Base-by-base conservation (phyloP, 1,284 basidiomycete genomes). In the Leccinum ambiguum region DNA sequence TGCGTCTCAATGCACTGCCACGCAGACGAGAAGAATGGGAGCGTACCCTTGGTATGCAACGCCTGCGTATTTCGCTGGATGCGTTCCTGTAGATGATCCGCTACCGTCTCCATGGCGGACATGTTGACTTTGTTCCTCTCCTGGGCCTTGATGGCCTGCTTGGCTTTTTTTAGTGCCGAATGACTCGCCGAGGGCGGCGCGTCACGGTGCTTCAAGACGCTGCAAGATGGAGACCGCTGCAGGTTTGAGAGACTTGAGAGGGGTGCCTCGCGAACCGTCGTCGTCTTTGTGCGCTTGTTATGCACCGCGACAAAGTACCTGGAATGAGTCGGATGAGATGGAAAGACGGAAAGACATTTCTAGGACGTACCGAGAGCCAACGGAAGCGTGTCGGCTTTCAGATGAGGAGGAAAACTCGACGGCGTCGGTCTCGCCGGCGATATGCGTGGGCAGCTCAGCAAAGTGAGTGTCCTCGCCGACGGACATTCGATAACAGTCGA, bases 161-260 rank as follows among this genome's bases (percentile, higher is more conserved):
- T 91, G 48, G 94, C 93, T 75, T 97, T 97, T 30, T 79, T 94
- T 93, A 13, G 94, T 97, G 23, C 96, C 96, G 70, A 98, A 98
- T 1, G 91, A 87, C 74, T 94, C 90, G 39, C 96, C 96, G 2
- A 98, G 85, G n/a, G 86, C 82, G 66, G 87, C 92, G 33, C 91
- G 8, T 30, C 30, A 30, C 30, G 30, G 84, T 43, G 89, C 88
- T 61, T 86, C 82, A 59, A 84, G 79, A 65, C 86, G 88, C 68
- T 88, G 84, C 39, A 84, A 73, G 21, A 79, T 79, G 16, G 84
- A 80, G 10, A 83, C 81, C 14, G 81, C 76, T 6, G 82, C 78
- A 4, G 85, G 77, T 61, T 87, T 80, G 58, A 92, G 81, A 45
- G 88, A 82, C 75, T 93, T 93, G 61, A 94, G 82, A 5, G 21